Evolutionary conservation across 306 rosid genomes (phyloP).

Genomic region (Trichosanthes truncata): DNA sequence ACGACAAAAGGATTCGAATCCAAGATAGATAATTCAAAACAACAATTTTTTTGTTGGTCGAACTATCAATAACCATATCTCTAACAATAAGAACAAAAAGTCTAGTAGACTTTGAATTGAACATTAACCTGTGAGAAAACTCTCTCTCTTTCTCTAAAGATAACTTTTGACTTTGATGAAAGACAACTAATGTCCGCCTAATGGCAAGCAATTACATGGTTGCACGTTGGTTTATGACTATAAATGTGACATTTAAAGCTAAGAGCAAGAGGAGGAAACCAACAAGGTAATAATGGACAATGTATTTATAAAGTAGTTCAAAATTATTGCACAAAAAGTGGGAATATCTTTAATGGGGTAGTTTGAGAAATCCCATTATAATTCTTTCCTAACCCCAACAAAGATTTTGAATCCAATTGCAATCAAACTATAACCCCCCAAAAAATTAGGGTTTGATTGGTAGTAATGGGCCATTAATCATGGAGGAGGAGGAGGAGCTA

Average conservation of each 20-base stretch:
- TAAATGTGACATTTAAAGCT: slow-evolving; percentile 7
- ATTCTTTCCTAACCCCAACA: background rate
- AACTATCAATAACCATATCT: no score
- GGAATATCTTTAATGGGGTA: slow-evolving; percentile 11
- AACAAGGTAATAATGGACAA: slow-evolving; percentile 5
- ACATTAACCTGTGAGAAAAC: background rate
- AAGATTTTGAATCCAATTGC: background rate
- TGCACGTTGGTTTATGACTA: slow-evolving; percentile 3
- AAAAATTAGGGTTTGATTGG: slow-evolving; percentile 6
- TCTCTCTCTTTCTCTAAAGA: background rate
- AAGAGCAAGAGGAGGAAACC: background rate
- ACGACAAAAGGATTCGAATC: background rate
- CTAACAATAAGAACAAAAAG: background rate
- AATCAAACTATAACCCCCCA: background rate
- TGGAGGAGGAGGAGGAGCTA: background rate
- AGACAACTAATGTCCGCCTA: background rate
- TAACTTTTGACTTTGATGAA: background rate
- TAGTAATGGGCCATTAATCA: background rate
- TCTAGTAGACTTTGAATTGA: background rate
- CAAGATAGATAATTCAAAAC: background rate
- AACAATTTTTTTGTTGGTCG: background rate
- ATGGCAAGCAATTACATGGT: background rate
- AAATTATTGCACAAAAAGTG: slow-evolving; percentile 8
- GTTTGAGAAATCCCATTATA: background rate
- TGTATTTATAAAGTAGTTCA: slow-evolving; percentile 5